Conservation (phyloP, 2,329 filamentous ascomycete species). For the Aureobasidium sp. region DNA sequence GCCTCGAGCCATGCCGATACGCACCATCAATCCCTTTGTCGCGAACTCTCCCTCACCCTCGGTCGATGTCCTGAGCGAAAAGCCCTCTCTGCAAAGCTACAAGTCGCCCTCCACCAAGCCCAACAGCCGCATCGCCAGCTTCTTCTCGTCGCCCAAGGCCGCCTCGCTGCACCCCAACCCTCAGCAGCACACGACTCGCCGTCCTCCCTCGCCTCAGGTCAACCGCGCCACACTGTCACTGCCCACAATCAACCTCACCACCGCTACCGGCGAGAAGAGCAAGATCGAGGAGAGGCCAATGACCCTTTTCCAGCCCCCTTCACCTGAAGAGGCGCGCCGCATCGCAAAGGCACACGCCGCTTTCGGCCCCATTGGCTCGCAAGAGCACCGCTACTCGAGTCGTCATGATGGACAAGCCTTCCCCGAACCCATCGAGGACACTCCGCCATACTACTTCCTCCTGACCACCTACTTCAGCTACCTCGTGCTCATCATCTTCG, state of each 20-base stretch:
- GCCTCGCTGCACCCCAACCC: constrained; percentile 31
- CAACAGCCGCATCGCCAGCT: constrained; percentile 21
- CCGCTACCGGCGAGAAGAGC: constrained; percentile 69
- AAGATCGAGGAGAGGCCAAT: constrained; percentile 66
- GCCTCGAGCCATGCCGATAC: constrained; percentile 54
- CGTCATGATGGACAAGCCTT: constrained; percentile 76
- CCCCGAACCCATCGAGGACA: constrained; percentile 79
- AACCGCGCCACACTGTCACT: constrained; percentile 68
- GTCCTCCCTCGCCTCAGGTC: constrained; percentile 57
- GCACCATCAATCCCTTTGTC: constrained; percentile 53
- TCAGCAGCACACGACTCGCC: constrained; percentile 54
- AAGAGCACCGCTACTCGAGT: constrained; percentile 81
- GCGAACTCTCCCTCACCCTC: constrained; percentile 43
- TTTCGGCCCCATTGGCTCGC: constrained; percentile 77
- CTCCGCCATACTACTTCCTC: constrained; percentile 93
- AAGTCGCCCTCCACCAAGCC: constrained; percentile 20
- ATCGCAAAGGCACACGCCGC: constrained; percentile 77
- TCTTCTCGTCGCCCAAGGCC: constrained; percentile 23
- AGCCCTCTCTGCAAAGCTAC: constrained; percentile 36
- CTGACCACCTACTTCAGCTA: constrained; percentile 98
- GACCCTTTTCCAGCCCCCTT: constrained; percentile 81
- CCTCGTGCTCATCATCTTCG: constrained; percentile 88
- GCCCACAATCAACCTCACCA: constrained; percentile 87
- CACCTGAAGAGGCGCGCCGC: constrained; percentile 70
- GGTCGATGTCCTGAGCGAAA: constrained; percentile 47